These are phyloP conservation scores for Apiospora saccharicola DNA, from an alignment of 2,329 filamentous ascomycete species.

Conservation along the genomic window DNA sequence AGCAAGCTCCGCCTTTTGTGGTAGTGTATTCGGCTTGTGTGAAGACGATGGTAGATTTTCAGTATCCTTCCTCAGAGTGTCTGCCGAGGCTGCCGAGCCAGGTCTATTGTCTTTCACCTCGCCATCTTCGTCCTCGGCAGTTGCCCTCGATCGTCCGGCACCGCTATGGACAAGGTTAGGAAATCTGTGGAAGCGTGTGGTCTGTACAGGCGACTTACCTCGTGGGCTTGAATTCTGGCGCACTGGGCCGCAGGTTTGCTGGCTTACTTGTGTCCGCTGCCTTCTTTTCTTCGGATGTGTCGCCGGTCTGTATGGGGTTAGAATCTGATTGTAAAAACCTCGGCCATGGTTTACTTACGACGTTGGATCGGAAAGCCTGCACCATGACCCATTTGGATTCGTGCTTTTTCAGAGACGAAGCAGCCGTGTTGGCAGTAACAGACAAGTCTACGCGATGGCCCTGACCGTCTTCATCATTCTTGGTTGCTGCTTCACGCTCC, in stretches of 20 bases:
- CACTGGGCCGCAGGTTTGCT: constrained; percentile 63
- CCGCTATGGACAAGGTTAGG: constrained; percentile 8
- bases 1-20: constrained; percentile 36
- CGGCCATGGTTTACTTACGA: constrained; percentile 57
- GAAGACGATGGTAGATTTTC: constrained; percentile 28
- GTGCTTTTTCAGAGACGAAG: constrained; percentile 73
- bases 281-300: constrained; percentile 47
- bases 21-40: constrained; percentile 31
- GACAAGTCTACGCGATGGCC: constrained; percentile 76
- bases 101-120: constrained; percentile 70
- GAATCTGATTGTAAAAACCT: constrained; percentile 30
- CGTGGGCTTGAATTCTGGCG: constrained; percentile 69
- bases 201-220: constrained; percentile 39
- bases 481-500: constrained; percentile 63
- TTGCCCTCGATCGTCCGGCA: constrained; percentile 34
- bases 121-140: constrained; percentile 71
- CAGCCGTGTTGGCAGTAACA: constrained; percentile 74
- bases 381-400: constrained; percentile 76
- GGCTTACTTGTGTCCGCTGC: constrained; percentile 43
- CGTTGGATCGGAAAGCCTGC: constrained; percentile 73
- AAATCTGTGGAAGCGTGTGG: neutral
- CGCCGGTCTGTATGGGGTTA: constrained; percentile 46
- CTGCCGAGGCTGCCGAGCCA: constrained; percentile 24
- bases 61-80: constrained; percentile 34
- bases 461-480: constrained; percentile 58